Conservation (phyloP, 2,329 filamentous ascomycete genomes). For the Neofusicoccum kwambonambiense region DNA sequence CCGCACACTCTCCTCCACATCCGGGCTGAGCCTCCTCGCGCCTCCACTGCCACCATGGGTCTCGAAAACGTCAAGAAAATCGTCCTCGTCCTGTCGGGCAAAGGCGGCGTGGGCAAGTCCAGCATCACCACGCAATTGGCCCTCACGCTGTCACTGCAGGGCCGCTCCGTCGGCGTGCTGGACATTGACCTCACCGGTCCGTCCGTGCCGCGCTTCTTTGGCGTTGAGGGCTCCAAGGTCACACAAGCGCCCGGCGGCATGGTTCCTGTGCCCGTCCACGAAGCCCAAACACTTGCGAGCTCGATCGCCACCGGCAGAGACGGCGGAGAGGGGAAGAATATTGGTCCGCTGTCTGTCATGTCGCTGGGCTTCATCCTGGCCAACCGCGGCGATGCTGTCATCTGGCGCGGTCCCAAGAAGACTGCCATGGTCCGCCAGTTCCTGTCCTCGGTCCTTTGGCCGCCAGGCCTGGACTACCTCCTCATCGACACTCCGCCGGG, state of each 20-base stretch:
- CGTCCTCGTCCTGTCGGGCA: constrained; percentile 84
- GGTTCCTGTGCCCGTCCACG: constrained; percentile 84
- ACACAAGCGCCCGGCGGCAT: constrained; percentile 89
- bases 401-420: constrained; percentile 98
- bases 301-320: neutral
- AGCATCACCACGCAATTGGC: constrained; percentile 96
- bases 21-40: neutral
- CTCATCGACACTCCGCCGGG: constrained; percentile 95
- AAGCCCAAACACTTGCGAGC: constrained; percentile 39
- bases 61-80: constrained; percentile 73
- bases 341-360: constrained; percentile 77
- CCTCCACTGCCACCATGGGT: constrained; percentile 36
- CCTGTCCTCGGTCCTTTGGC: constrained; percentile 86
- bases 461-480: constrained; percentile 77
- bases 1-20: neutral
- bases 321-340: constrained; percentile 7
- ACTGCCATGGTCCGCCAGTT: constrained; percentile 99
- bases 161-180: constrained; percentile 88
- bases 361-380: constrained; percentile 88
- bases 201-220: constrained; percentile 92
- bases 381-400: constrained; percentile 82
- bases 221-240: constrained; percentile 84
- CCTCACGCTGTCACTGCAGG: constrained; percentile 79
- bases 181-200: constrained; percentile 96
- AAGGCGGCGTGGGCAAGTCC: constrained; percentile 97